Percentiles rank a stretch among this genome's conserved stretches.
phyloP scores from a whole-genome alignment of 2,329 filamentous ascomycete species.

The Fusarium sp. region DNA sequence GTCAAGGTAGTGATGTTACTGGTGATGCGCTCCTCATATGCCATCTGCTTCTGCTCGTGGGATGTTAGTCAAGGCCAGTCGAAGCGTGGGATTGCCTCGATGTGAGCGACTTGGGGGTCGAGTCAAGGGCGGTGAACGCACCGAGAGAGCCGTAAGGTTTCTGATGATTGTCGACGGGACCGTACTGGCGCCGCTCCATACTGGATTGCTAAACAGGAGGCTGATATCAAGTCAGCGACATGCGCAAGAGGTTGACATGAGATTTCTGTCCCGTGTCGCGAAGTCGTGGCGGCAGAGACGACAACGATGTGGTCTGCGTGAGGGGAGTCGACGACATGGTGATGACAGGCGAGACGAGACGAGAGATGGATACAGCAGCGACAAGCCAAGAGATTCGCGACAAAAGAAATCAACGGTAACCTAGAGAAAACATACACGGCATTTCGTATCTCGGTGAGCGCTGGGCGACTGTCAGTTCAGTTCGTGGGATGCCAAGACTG shows the following conservation, averaged over 20 bases:
- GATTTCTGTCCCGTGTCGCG: background rate
- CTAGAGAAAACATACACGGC: slow-evolving; percentile 54
- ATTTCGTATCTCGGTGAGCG: slow-evolving; percentile 60
- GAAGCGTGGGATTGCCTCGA: background rate
- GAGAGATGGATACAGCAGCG: slow-evolving; percentile 5
- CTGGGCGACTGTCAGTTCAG: slow-evolving; percentile 52
- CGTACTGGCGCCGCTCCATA: slow-evolving; percentile 59
- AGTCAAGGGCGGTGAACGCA: slow-evolving; percentile 47
- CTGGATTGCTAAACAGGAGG: slow-evolving; percentile 67
- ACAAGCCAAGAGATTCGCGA: slow-evolving; percentile 15
- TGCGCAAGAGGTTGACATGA: slow-evolving; percentile 10
- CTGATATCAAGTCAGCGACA: slow-evolving; percentile 47
- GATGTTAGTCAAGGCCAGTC: slow-evolving; percentile 30
- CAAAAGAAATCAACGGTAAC: slow-evolving; percentile 19
- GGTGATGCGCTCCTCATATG: slow-evolving; percentile 60
- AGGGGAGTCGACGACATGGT: slow-evolving; percentile 13
- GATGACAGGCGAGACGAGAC: background rate
- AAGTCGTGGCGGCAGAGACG: slow-evolving; percentile 2
- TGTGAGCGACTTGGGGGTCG: background rate
- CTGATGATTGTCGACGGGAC: slow-evolving; percentile 62
- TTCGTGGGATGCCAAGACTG: slow-evolving; percentile 48
- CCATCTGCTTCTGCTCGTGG: slow-evolving; percentile 54
- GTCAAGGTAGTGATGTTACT: slow-evolving; percentile 79
- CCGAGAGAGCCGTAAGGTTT: slow-evolving; percentile 65
- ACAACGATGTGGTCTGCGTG: slow-evolving; percentile 6